Base-by-base conservation (phyloP, 2,329 filamentous ascomycete genomes). In the Colletotrichum euphorbiae region DNA sequence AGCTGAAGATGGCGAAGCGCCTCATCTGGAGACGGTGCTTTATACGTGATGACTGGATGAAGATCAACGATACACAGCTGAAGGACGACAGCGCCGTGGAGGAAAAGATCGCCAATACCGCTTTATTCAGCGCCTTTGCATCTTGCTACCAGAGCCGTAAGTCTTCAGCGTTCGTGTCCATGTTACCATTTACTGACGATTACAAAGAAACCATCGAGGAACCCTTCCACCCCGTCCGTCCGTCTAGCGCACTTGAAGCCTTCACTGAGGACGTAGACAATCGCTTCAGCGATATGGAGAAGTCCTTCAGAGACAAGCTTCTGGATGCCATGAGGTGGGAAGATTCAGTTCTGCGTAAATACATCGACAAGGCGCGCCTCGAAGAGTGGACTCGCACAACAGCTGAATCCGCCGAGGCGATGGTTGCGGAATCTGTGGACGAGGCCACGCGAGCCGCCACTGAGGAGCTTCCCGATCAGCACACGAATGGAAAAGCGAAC, bases 11-110 rank as follows among this genome's bases (percentile, higher is more conserved):
- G 71, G 85, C 85, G 5, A 83, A 84, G 76, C 80, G 82, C 15
- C 80, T 89, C 43, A 92, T 98, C 70, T 99, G 96, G 96, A 91
- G 96, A 75, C 89, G 96, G 61, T 91, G 93, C 69, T 92, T 92
- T 74, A 86, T 95, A 72, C 89, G 90, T 56, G 94, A 98, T 77
- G 89, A 98, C 75, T 99, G 96, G 96, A 82, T 86, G 28, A 84
- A 82, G 67, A 87, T 97, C 75, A 95, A 96, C 75, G 89, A 93
- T 72, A 95, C 92, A 0, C 88, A 90, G 54, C 84, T 91, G 67
- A 91, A 92, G 75, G 88, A 89, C 64, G 94, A 97, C 74, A 80
- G 82, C 3, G 86, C 92, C 70, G 87, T 93, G 31, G 83, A 89
- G 60, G 83, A 86, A 31, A 82, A 87, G 17, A 79, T 97, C 28